Conservation (phyloP, 441 rosid species). For the Populus tomentosa region DNA sequence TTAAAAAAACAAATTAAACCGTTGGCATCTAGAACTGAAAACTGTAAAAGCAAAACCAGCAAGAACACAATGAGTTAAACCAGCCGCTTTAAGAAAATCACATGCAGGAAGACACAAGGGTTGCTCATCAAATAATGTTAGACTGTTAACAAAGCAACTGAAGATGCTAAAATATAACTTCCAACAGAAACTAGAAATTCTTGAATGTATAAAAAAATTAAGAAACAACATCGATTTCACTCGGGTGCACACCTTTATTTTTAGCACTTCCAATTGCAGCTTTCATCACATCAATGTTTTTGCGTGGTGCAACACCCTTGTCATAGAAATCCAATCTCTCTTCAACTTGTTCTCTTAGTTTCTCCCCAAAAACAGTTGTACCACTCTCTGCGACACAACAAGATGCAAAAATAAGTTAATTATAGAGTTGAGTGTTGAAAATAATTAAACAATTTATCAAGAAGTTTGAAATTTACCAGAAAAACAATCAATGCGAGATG, state of each 20-base stretch:
- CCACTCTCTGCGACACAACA: slow-evolving; percentile 41
- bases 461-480: slow-evolving; percentile 44
- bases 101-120: neutral
- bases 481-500: slow-evolving; percentile 94
- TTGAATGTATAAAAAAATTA: neutral
- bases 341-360: slow-evolving; percentile 92
- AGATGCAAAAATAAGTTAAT: neutral
- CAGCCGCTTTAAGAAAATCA: neutral
- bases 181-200: neutral
- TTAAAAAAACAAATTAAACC: neutral
- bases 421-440: neutral
- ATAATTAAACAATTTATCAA: neutral
- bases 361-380: slow-evolving; percentile 72
- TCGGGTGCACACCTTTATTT: slow-evolving; percentile 44
- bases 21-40: neutral
- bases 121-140: neutral
- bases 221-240: neutral
- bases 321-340: slow-evolving; percentile 93
- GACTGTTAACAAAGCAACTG: neutral
- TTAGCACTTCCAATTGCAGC: slow-evolving; percentile 55
- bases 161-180: neutral
- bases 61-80: neutral
- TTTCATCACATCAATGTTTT: slow-evolving; percentile 95
- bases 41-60: neutral
- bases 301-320: slow-evolving; percentile 95